Evolutionary conservation across 78 protist genomes (phyloP).

Genomic region (Emiliania huxleyi): DNA sequence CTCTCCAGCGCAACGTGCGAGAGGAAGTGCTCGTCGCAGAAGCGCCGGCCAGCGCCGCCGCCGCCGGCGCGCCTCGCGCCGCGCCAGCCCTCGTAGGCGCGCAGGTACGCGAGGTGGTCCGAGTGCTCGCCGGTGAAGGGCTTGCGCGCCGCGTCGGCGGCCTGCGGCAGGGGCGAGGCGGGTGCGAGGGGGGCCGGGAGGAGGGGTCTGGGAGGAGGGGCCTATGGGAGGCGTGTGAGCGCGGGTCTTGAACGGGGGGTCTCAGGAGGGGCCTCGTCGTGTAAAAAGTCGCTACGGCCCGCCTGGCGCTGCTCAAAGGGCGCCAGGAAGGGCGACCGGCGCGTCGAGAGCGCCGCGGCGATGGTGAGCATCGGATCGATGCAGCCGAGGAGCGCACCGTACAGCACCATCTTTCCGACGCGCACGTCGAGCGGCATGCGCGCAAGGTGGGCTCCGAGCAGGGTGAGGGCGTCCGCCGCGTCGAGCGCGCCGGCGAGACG

Average conservation of each 20-base stretch:
- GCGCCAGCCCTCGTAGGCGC: slow-evolving; percentile 68
- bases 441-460: slow-evolving; percentile 81
- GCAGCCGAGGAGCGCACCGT: slow-evolving; percentile 42
- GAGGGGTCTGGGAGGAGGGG: too few relatives aligned
- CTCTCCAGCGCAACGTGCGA: not conserved
- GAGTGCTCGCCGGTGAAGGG: slow-evolving; percentile 23
- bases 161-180: too few relatives aligned
- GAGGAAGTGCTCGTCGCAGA: not conserved
- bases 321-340: slow-evolving; percentile 66
- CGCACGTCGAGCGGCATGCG: slow-evolving; percentile 79
- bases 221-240: too few relatives aligned
- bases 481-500: slow-evolving; percentile 27
- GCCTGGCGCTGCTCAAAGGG: slow-evolving; percentile 57
- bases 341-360: slow-evolving; percentile 66
- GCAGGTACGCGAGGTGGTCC: slow-evolving; percentile 68
- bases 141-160: slow-evolving; percentile 41
- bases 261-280: too few relatives aligned
- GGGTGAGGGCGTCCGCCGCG: slow-evolving; percentile 36
- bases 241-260: too few relatives aligned
- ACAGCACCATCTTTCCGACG: slow-evolving; percentile 79
- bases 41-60: not conserved
- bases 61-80: not conserved
- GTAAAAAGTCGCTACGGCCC: too few relatives aligned
- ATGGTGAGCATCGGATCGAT: slow-evolving; percentile 85
- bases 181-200: too few relatives aligned